phyloP scores from a whole-genome alignment of 805 yeast species.

The Maudiozyma bulderi region DNA sequence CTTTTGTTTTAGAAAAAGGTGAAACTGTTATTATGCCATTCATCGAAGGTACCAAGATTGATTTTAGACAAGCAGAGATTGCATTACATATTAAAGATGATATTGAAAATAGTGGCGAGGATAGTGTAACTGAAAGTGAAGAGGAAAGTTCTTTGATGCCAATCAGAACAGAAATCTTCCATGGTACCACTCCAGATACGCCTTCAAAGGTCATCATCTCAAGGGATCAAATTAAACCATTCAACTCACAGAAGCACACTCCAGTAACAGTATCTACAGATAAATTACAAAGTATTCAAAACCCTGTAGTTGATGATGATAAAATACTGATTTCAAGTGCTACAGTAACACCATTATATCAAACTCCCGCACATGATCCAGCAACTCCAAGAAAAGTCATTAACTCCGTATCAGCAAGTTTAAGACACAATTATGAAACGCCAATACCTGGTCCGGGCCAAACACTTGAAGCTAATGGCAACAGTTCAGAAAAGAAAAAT shows the following conservation, averaged over 20 bases:
- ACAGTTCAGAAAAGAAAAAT: neutral
- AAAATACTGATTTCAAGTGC: neutral
- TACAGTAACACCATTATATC: neutral
- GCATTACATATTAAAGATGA: conserved; percentile 42
- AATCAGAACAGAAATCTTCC: conserved; percentile 15
- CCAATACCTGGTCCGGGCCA: neutral
- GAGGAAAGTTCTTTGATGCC: conserved; percentile 25
- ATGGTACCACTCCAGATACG: neutral
- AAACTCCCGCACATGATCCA: neutral
- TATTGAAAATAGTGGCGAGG: conserved; percentile 35
- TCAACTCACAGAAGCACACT: too few species aligned
- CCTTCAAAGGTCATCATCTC: neutral
- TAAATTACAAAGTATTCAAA: neutral
- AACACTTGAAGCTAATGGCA: neutral
- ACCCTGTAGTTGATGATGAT: neutral
- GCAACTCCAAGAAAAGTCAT: conserved; percentile 1
- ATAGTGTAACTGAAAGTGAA: conserved; percentile 29
- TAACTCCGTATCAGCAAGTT: neutral
- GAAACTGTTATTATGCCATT: conserved; percentile 61
- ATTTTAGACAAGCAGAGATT: conserved; percentile 48
- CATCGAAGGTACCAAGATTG: conserved; percentile 51
- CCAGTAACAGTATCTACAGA: too few species aligned
- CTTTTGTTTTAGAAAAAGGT: conserved; percentile 33
- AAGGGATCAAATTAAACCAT: neutral
- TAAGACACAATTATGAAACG: neutral